Conservation (phyloP, 2,329 filamentous ascomycete genomes). For the Cylindrodendrum hubeiense region DNA sequence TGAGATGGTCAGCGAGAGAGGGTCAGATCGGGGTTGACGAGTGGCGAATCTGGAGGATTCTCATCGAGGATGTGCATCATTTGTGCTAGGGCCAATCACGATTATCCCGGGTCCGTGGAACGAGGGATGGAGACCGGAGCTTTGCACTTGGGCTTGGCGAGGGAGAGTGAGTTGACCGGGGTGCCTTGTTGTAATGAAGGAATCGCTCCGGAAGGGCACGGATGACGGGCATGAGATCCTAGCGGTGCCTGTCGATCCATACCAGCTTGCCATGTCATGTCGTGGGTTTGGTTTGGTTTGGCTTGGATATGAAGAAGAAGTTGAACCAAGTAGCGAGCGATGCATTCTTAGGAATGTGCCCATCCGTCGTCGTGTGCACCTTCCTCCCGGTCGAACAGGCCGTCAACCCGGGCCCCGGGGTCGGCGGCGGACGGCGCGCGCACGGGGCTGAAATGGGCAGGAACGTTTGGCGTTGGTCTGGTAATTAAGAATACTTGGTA, state of each 20-base stretch:
- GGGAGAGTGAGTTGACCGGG: conserved; percentile 2
- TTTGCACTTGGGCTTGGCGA: conserved; percentile 13
- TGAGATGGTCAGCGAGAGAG: not conserved
- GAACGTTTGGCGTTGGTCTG: not conserved
- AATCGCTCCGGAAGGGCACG: conserved; percentile 15
- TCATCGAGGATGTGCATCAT: conserved; percentile 12
- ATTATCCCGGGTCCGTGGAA: conserved; percentile 19
- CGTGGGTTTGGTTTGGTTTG: not conserved
- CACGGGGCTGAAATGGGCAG: conserved; percentile 3
- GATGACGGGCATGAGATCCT: conserved; percentile 19
- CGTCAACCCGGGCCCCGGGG: conserved; percentile 3
- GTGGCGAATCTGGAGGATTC: conserved; percentile 15
- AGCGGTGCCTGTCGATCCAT: conserved; percentile 20
- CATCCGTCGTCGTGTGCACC: not conserved
- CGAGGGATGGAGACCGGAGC: conserved; percentile 2
- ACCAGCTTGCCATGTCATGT: not conserved
- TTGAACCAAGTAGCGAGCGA: not conserved
- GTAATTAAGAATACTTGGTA: conserved; percentile 12
- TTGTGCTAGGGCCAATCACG: conserved; percentile 23
- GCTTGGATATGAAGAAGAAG: no score
- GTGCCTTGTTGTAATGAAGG: conserved; percentile 13
- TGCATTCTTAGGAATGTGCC: not conserved
- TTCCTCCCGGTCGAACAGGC: not conserved
- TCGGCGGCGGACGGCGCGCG: conserved; percentile 1
- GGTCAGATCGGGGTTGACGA: conserved; percentile 7